Conservation (phyloP, 805 yeast genomes). For the Candida ipomoeae region DNA sequence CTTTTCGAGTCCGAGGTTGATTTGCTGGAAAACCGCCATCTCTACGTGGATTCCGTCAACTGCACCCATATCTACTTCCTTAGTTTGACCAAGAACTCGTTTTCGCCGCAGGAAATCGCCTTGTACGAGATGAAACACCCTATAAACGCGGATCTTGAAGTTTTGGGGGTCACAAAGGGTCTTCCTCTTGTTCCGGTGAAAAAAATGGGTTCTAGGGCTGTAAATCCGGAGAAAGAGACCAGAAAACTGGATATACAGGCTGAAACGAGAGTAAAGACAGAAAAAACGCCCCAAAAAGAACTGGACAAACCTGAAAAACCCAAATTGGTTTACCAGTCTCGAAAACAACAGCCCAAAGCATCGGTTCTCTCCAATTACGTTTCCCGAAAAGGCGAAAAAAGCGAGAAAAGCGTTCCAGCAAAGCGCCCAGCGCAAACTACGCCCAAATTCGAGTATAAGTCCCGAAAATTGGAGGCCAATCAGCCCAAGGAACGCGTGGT, state of each 20-base stretch:
- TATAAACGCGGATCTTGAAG: not conserved
- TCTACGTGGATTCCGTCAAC: conserved; percentile 25
- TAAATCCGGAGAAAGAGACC: not conserved
- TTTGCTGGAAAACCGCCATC: conserved; percentile 21
- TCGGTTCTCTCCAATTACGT: conserved; percentile 14
- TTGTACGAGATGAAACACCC: conserved; percentile 16
- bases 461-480: conserved; percentile 29
- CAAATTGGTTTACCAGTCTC: conserved; percentile 12
- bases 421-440: conserved; percentile 1
- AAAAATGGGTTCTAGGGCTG: not conserved
- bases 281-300: not conserved
- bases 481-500: conserved; percentile 36
- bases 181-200: conserved; percentile 16
- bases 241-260: not conserved
- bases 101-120: conserved; percentile 14
- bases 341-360: conserved; percentile 12
- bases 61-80: conserved; percentile 41
- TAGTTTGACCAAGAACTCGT: conserved; percentile 15
- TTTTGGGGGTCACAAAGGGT: conserved; percentile 32
- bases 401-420: not conserved
- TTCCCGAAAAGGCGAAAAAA: conserved; percentile 14
- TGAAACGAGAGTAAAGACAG: not conserved
- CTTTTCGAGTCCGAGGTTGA: conserved; percentile 22
- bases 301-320: conserved; percentile 2
- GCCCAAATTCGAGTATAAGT: conserved; percentile 27